Percentiles rank a stretch among this genome's conserved stretches.
Evolutionary conservation across 2,329 filamentous ascomycete species (phyloP).

Genomic region (Coleophoma cylindrospora): DNA sequence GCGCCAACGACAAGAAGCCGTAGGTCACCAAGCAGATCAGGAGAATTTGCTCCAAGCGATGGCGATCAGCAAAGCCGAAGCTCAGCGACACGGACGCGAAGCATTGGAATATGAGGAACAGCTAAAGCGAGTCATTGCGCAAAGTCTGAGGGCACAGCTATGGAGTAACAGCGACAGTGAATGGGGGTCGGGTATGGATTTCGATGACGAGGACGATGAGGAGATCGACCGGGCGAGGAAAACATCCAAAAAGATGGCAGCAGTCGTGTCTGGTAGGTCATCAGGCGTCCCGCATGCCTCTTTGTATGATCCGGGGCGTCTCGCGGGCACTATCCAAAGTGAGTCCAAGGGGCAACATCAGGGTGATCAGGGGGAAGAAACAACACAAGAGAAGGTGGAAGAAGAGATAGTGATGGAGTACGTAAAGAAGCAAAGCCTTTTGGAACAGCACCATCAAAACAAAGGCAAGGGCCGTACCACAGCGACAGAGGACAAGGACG

Average conservation of each 20-base stretch:
- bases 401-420: constrained; percentile 72
- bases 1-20: constrained; percentile 18
- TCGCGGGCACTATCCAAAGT: constrained; percentile 17
- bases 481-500: constrained; percentile 15
- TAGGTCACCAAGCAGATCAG: too few species aligned
- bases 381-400: constrained; percentile 41
- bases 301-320: constrained; percentile 15
- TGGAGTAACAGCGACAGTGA: constrained; percentile 7
- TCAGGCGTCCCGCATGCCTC: constrained; percentile 6
- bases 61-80: constrained; percentile 26
- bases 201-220: constrained; percentile 13
- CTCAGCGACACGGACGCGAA: constrained; percentile 35
- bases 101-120: constrained; percentile 27
- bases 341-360: constrained; percentile 14
- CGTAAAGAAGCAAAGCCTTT: constrained; percentile 67
- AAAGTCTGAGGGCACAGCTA: constrained; percentile 7
- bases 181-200: constrained; percentile 8
- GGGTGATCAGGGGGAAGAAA: constrained; percentile 4
- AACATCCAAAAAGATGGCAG: constrained; percentile 18
- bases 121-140: constrained; percentile 6
- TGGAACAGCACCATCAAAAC: constrained; percentile 50
- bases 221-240: constrained; percentile 7
- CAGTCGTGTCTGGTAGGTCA: constrained; percentile 6
- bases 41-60: constrained; percentile 40
- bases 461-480: constrained; percentile 19